A percentile compares a stretch with the other conserved stretches of the same genome.
phyloP scores from a whole-genome alignment of 1,139 yeast species.

The Geotrichum histeridarum region DNA sequence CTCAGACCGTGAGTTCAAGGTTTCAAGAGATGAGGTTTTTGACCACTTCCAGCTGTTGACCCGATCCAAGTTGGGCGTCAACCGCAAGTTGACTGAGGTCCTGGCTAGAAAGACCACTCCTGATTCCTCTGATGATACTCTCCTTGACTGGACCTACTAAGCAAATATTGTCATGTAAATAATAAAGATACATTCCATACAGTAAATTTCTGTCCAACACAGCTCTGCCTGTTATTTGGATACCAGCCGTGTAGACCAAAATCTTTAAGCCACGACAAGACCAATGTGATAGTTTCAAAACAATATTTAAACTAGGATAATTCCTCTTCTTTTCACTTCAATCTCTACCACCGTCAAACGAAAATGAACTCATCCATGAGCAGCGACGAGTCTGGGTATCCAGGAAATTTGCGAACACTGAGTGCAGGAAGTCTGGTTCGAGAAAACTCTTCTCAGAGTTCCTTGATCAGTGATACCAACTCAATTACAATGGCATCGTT shows the following conservation, averaged over 20 bases:
- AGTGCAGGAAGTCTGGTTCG: not conserved
- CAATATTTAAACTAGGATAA: not conserved
- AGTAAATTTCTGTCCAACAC: not conserved
- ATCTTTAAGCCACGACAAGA: not conserved
- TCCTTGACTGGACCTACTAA: conserved; percentile 54
- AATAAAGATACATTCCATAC: not conserved
- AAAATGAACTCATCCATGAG: not conserved
- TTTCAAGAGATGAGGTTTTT: conserved; percentile 60
- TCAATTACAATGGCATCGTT: not conserved
- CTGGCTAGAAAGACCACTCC: conserved; percentile 59
- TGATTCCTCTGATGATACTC: conserved; percentile 53
- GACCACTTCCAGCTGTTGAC: conserved; percentile 52
- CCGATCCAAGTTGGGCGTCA: conserved; percentile 59
- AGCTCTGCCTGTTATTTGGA: not conserved
- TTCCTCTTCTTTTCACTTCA: not conserved
- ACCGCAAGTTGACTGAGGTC: conserved; percentile 50
- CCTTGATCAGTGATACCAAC: not conserved
- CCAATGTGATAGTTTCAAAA: not conserved
- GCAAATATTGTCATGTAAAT: not conserved
- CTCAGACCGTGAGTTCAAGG: conserved; percentile 65
- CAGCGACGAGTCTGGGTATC: not conserved
- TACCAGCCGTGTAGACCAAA: conserved; percentile 1
- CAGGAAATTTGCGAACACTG: not conserved
- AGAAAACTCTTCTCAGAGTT: not conserved
- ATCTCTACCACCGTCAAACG: not conserved